Percentiles rank a stretch among this genome's conserved stretches.
phyloP scores from a whole-genome alignment of 768 basidiomycete species.

The Glaciozyma antarctica region DNA sequence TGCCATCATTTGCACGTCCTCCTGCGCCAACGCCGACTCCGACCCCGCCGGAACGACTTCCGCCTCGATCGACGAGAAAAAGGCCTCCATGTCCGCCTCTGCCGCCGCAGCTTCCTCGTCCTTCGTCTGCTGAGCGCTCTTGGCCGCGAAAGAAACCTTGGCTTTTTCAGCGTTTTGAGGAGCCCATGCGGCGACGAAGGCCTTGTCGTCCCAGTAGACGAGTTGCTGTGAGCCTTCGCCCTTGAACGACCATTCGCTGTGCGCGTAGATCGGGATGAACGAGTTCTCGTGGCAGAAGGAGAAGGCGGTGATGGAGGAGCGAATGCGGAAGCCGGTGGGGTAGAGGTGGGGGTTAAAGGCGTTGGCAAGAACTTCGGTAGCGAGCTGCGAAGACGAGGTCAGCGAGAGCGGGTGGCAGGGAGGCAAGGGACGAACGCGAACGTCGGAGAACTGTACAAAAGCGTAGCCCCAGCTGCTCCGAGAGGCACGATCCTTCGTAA shows the following conservation, averaged over 20 bases:
- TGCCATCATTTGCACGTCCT: no score
- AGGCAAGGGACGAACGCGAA: conserved; percentile 50
- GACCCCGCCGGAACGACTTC: background rate
- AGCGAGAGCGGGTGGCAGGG: background rate
- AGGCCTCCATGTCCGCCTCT: conserved; percentile 27
- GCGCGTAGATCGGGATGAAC: conserved; percentile 32
- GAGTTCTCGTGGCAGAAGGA: conserved; percentile 66
- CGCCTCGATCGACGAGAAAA: conserved; percentile 25
- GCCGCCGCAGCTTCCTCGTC: conserved; percentile 12
- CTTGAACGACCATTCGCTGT: conserved; percentile 29
- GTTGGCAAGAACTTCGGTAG: conserved; percentile 68
- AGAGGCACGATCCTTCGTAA: conserved; percentile 80
- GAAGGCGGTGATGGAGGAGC: conserved; percentile 74
- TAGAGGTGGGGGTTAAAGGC: conserved; percentile 78
- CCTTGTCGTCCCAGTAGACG: conserved; percentile 80
- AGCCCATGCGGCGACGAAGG: conserved; percentile 42
- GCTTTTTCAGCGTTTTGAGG: conserved; percentile 11
- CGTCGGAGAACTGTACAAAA: conserved; percentile 83
- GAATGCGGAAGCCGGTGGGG: conserved; percentile 88
- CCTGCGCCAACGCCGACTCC: background rate
- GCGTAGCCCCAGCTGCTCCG: conserved; percentile 86
- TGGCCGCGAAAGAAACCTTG: background rate
- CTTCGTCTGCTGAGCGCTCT: background rate
- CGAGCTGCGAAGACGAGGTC: conserved; percentile 49
- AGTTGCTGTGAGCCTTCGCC: conserved; percentile 26